A percentile compares a stretch with the other conserved stretches of the same genome.
These are phyloP conservation scores for Backusella psychrophila DNA, from an alignment of 192 early-diverging fungal genomes.

Conservation along the genomic window DNA sequence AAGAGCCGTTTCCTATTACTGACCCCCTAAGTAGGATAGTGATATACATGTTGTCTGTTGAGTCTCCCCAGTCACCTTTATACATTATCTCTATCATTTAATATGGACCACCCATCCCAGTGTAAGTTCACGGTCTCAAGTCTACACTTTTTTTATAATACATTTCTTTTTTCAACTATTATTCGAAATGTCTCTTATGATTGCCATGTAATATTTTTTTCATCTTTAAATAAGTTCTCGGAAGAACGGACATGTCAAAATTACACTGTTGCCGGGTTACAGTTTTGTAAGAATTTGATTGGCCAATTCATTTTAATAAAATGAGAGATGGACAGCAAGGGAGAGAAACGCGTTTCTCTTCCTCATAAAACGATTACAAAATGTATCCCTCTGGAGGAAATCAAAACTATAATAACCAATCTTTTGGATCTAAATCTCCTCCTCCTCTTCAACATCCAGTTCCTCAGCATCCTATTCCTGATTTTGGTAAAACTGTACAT, in stretches of 20 bases:
- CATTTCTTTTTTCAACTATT: too few species aligned
- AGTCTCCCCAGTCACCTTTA: too few species aligned
- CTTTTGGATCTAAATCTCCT: constrained; percentile 40
- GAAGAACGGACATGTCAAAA: neutral
- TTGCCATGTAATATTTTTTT: too few species aligned
- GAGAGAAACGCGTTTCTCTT: neutral
- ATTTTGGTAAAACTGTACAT: constrained; percentile 40
- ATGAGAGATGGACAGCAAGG: neutral
- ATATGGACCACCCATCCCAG: too few species aligned
- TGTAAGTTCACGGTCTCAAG: too few species aligned
- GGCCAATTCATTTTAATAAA: neutral
- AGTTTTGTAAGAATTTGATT: neutral
- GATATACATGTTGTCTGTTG: too few species aligned
- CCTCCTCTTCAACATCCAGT: constrained; percentile 62
- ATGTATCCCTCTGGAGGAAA: constrained; percentile 21
- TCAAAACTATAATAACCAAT: neutral
- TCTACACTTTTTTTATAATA: too few species aligned
- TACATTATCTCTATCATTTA: too few species aligned
- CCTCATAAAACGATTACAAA: neutral
- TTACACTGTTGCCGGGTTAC: neutral
- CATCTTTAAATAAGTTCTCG: neutral
- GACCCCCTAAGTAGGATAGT: too few species aligned
- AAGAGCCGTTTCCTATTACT: too few species aligned
- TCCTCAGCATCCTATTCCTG: constrained; percentile 56
- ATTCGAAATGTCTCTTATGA: too few species aligned